Evolutionary conservation across 495 filamentous ascomycete species (phyloP).

Genomic region (Hypoxylon fragiforme): DNA sequence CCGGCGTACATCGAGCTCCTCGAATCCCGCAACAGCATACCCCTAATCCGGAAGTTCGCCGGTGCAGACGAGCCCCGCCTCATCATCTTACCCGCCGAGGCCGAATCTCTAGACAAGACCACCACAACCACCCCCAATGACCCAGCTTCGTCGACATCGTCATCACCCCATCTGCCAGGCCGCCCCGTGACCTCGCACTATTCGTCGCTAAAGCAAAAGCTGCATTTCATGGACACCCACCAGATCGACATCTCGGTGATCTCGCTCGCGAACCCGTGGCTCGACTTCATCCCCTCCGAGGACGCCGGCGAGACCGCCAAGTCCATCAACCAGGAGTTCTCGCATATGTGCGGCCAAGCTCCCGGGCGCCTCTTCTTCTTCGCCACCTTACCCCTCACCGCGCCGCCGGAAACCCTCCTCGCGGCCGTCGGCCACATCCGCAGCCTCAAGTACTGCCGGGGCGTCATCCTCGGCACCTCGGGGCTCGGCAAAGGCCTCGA

Average conservation of each 20-base stretch:
- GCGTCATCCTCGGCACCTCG: constrained; percentile 85
- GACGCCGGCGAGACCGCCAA: constrained; percentile 65
- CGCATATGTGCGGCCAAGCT: constrained; percentile 63
- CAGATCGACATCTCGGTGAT: constrained; percentile 80
- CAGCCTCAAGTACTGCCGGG: constrained; percentile 68
- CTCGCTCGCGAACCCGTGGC: constrained; percentile 93
- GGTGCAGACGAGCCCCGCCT: constrained; percentile 65
- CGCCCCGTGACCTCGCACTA: constrained; percentile 78
- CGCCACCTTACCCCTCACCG: constrained; percentile 77
- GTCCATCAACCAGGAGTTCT: constrained; percentile 76
- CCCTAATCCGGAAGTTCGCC: constrained; percentile 74
- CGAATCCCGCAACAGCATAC: constrained; percentile 71
- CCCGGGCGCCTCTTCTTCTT: constrained; percentile 74
- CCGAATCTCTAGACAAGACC: constrained; percentile 55
- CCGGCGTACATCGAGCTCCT: constrained; percentile 82
- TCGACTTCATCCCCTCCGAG: constrained; percentile 74
- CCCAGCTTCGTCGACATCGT: constrained; percentile 44
- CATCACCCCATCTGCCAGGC: constrained; percentile 55
- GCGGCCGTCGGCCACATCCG: constrained; percentile 65
- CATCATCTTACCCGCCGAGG: constrained; percentile 75
- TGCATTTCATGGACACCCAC: constrained; percentile 86
- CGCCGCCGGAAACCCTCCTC: constrained; percentile 60
- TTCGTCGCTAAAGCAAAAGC: constrained; percentile 69
- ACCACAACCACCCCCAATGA: constrained; percentile 19
- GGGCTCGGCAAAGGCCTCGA: constrained; percentile 83